Percentiles rank a stretch among this genome's conserved stretches.
phyloP scores from a whole-genome alignment of 176 grass and related monocot genomes.

The Eleusine coracana region DNA sequence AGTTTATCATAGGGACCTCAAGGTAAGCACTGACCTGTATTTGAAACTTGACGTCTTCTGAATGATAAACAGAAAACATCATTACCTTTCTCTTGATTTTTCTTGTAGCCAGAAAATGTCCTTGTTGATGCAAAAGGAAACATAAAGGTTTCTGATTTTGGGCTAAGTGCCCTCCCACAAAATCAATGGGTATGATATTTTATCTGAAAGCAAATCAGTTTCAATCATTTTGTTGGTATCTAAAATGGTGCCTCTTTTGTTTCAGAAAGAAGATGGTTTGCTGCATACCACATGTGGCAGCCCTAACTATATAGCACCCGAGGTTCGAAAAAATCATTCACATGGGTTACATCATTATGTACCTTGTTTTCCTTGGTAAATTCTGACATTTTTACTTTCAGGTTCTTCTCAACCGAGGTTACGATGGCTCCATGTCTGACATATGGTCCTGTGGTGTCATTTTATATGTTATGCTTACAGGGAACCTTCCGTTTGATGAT shows the following conservation, averaged over 20 bases:
- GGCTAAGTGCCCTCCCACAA: constrained; percentile 81
- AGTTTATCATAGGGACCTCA: constrained; percentile 91
- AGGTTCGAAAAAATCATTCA: constrained; percentile 53
- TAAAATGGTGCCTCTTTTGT: constrained; percentile 33
- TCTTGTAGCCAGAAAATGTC: constrained; percentile 84
- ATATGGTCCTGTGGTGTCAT: constrained; percentile 96
- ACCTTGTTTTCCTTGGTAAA: neutral
- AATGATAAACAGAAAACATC: neutral
- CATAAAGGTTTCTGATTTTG: constrained; percentile 97
- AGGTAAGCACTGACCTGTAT: constrained; percentile 44
- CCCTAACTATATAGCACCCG: constrained; percentile 92
- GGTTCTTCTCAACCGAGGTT: constrained; percentile 92
- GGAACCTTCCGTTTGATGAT: constrained; percentile 82
- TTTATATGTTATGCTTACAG: constrained; percentile 90
- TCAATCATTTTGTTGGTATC: neutral
- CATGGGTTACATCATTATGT: neutral
- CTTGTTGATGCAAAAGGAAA: constrained; percentile 94
- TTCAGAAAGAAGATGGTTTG: constrained; percentile 88
- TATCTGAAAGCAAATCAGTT: constrained; percentile 24
- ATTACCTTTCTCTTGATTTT: constrained; percentile 28
- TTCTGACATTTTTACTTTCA: constrained; percentile 42
- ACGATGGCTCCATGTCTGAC: constrained; percentile 82
- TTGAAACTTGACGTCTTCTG: neutral
- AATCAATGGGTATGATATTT: constrained; percentile 64
- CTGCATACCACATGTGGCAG: constrained; percentile 96